phyloP scores from a whole-genome alignment of 768 basidiomycete species.

The Serpula lacrymans region DNA sequence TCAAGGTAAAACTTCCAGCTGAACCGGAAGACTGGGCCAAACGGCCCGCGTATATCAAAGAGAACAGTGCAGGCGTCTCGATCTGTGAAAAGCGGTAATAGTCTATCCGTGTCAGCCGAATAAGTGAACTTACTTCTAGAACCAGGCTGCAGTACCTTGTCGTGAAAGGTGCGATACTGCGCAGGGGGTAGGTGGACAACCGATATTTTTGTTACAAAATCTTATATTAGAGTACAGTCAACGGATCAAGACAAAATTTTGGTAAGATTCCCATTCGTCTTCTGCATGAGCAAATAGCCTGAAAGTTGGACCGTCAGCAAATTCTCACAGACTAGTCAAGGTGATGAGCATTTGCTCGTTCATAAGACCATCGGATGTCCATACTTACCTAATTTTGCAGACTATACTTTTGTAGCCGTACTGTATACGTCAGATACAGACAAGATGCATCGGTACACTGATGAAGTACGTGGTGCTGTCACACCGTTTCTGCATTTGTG shows the following conservation, averaged over 20 bases:
- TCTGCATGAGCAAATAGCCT: constrained; percentile 8
- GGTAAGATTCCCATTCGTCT: constrained; percentile 42
- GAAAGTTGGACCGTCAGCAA: constrained; percentile 45
- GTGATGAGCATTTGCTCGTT: constrained; percentile 25
- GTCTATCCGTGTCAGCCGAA: constrained; percentile 12
- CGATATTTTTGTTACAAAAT: no score
- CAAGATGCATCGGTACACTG: constrained; percentile 76
- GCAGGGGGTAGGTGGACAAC: constrained; percentile 64
- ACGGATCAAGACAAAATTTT: constrained; percentile 78
- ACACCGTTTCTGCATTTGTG: constrained; percentile 12
- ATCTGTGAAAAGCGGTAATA: constrained; percentile 82
- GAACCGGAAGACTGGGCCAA: constrained; percentile 81
- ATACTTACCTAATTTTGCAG: constrained; percentile 33
- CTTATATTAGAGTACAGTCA: no score
- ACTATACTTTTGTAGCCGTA: constrained; percentile 78
- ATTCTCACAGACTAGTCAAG: constrained; percentile 58
- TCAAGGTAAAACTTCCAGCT: constrained; percentile 82
- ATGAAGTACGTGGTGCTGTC: constrained; percentile 49
- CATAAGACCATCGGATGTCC: constrained; percentile 7
- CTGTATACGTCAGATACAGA: constrained; percentile 77
- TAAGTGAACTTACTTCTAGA: constrained; percentile 17
- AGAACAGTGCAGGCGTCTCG: constrained; percentile 69
- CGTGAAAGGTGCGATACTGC: constrained; percentile 79
- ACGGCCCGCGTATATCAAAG: constrained; percentile 80
- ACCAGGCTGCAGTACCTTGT: constrained; percentile 82